These are phyloP conservation scores for Blastocystis sp. DNA, from an alignment of 352 stramenopile genomes.

Conservation along the genomic window DNA sequence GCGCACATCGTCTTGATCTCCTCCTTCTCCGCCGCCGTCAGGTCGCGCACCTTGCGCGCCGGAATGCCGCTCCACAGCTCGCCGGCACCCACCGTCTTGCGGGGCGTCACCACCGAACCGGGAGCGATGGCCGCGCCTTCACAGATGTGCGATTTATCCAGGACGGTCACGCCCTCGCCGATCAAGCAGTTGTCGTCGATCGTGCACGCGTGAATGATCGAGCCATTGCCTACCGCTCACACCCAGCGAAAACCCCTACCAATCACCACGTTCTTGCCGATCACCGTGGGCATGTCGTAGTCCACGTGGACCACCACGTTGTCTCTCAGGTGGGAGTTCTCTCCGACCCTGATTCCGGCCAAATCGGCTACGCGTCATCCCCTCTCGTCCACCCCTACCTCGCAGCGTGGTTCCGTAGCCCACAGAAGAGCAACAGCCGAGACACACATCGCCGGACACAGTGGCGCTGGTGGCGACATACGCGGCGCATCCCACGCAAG, in stretches of 20 bases:
- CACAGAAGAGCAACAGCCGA: constrained; percentile 48
- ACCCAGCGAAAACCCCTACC: not conserved
- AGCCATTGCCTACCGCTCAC: constrained; percentile 32
- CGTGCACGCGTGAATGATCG: constrained; percentile 68
- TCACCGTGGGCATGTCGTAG: constrained; percentile 48
- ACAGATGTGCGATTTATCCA: constrained; percentile 62
- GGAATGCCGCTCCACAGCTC: constrained; percentile 67
- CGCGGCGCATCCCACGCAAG: not conserved
- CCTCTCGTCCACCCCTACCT: constrained; percentile 5
- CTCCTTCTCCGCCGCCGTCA: constrained; percentile 56
- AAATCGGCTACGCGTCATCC: constrained; percentile 51
- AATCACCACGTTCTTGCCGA: constrained; percentile 64
- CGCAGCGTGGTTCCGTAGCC: constrained; percentile 53
- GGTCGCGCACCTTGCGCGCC: constrained; percentile 58
- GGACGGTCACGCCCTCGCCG: constrained; percentile 64
- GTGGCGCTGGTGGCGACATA: constrained; percentile 57
- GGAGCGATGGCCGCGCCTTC: constrained; percentile 55
- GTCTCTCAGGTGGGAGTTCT: constrained; percentile 66
- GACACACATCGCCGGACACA: constrained; percentile 57
- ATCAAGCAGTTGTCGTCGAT: constrained; percentile 74
- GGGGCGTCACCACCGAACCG: constrained; percentile 65
- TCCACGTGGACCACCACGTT: constrained; percentile 70
- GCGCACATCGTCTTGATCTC: constrained; percentile 63
- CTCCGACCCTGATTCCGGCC: constrained; percentile 60
- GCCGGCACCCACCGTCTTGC: constrained; percentile 61